These are phyloP conservation scores for Amauroascus verrucosus DNA, from an alignment of 2,329 filamentous ascomycete species.

Conservation along the genomic window DNA sequence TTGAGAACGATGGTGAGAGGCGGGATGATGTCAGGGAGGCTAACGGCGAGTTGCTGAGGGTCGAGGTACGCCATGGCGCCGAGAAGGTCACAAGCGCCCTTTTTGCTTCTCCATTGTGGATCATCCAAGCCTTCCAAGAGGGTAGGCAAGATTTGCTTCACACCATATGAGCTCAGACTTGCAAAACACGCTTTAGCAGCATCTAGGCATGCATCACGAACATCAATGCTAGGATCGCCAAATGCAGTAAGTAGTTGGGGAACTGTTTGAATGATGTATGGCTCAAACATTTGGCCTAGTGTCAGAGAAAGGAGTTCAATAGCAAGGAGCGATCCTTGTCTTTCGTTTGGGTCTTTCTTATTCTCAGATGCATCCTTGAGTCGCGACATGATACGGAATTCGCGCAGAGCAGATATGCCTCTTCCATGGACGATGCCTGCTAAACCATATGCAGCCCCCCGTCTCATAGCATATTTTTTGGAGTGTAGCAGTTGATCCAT, in stretches of 20 bases:
- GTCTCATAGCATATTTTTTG: slow-evolving; percentile 84
- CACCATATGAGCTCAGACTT: slow-evolving; percentile 85
- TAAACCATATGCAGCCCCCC: slow-evolving; percentile 89
- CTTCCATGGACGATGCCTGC: slow-evolving; percentile 83
- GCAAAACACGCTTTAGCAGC: slow-evolving; percentile 91
- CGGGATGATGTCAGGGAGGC: slow-evolving; percentile 91
- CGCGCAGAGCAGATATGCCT: slow-evolving; percentile 69
- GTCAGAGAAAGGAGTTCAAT: slow-evolving; percentile 84
- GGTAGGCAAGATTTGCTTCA: slow-evolving; percentile 86
- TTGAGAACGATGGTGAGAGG: slow-evolving; percentile 88
- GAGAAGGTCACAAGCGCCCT: slow-evolving; percentile 89
- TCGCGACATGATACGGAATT: slow-evolving; percentile 74
- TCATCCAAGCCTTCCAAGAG: slow-evolving; percentile 88
- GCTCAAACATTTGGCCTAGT: slow-evolving; percentile 82
- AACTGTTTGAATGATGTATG: slow-evolving; percentile 91
- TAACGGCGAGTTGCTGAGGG: slow-evolving; percentile 83
- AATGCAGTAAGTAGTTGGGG: slow-evolving; percentile 83
- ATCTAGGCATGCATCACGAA: slow-evolving; percentile 84
- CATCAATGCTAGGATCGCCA: slow-evolving; percentile 76
- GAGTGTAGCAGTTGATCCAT: slow-evolving; percentile 72
- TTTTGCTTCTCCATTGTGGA: slow-evolving; percentile 95
- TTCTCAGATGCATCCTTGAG: slow-evolving; percentile 80
- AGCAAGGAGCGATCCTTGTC: slow-evolving; percentile 78
- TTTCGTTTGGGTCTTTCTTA: slow-evolving; percentile 81
- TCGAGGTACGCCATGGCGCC: slow-evolving; percentile 98